Percentiles rank a stretch among this genome's conserved stretches.
phyloP scores from a whole-genome alignment of 2,329 filamentous ascomycete genomes.

The Penicillium griseofulvum region DNA sequence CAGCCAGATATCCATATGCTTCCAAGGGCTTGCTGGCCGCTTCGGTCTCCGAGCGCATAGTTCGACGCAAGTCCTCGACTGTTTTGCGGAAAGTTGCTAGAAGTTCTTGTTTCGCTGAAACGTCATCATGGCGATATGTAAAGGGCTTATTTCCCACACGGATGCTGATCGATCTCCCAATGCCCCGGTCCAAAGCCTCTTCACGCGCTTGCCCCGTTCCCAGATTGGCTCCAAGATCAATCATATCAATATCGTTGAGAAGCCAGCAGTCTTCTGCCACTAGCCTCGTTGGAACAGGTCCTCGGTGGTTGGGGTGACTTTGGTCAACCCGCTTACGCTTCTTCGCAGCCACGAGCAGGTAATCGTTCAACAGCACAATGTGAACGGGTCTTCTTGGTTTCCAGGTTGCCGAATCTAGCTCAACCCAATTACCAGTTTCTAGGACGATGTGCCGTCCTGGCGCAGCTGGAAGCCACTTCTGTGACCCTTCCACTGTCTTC shows the following conservation, averaged over 20 bases:
- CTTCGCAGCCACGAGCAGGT: conserved; percentile 82
- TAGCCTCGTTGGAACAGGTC: conserved; percentile 63
- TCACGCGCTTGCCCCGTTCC: conserved; percentile 38
- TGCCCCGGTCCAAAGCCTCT: conserved; percentile 55
- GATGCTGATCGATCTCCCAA: conserved; percentile 85
- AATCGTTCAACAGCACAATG: conserved; percentile 90
- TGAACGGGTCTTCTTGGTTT: conserved; percentile 87
- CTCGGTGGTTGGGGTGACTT: conserved; percentile 45
- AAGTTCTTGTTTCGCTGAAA: conserved; percentile 73
- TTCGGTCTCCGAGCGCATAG: conserved; percentile 79
- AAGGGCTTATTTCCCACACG: conserved; percentile 87
- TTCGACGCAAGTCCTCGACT: conserved; percentile 85
- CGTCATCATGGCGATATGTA: conserved; percentile 87
- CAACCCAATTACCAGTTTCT: conserved; percentile 90
- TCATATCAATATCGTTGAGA: conserved; percentile 85
- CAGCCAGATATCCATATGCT: conserved; percentile 81
- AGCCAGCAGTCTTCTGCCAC: conserved; percentile 95
- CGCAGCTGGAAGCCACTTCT: conserved; percentile 90
- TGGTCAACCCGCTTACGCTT: conserved; percentile 88
- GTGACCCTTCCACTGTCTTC: conserved; percentile 96
- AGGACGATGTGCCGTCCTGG: conserved; percentile 91
- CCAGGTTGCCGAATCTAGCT: conserved; percentile 96
- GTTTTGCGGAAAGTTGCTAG: conserved; percentile 89
- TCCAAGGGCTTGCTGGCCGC: conserved; percentile 80
- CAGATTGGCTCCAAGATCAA: conserved; percentile 68